Percentiles rank a stretch among this genome's conserved stretches.
Evolutionary conservation across 2,329 filamentous ascomycete species (phyloP).

Genomic region (Curvularia spicifera): DNA sequence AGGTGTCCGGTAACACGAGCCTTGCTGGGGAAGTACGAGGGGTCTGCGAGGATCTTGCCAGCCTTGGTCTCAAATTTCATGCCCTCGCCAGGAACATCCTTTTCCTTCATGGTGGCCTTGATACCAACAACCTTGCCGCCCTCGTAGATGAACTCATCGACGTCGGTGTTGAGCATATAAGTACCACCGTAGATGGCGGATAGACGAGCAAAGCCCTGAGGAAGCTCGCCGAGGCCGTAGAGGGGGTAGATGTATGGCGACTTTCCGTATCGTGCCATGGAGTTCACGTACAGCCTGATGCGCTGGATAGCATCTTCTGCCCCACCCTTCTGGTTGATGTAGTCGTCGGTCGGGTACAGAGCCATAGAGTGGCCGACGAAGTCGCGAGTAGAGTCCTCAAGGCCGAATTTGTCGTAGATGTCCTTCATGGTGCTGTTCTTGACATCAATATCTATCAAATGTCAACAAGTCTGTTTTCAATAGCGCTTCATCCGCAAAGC

Average conservation of each 20-base stretch:
- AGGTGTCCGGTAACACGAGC: constrained; percentile 87
- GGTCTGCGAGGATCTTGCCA: constrained; percentile 94
- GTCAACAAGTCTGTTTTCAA: constrained; percentile 1
- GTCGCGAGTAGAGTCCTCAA: constrained; percentile 87
- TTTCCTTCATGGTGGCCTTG: constrained; percentile 94
- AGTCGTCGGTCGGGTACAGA: constrained; percentile 87
- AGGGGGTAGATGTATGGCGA: constrained; percentile 99
- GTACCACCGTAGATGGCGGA: constrained; percentile 98
- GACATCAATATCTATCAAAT: constrained; percentile 73
- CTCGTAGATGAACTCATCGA: constrained; percentile 89
- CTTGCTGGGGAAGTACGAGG: constrained; percentile 94
- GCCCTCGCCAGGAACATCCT: constrained; percentile 71
- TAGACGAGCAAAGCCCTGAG: constrained; percentile 94
- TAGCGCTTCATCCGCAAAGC: not conserved
- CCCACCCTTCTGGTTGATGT: constrained; percentile 74
- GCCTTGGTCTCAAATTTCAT: constrained; percentile 97
- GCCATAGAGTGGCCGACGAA: constrained; percentile 99
- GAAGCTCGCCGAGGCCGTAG: constrained; percentile 95
- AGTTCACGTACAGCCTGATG: constrained; percentile 96
- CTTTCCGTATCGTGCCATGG: constrained; percentile 95
- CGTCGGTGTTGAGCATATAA: constrained; percentile 97
- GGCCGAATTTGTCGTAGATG: constrained; percentile 97
- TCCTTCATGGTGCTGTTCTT: constrained; percentile 88
- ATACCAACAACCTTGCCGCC: constrained; percentile 88
- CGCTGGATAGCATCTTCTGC: constrained; percentile 88